Evolutionary conservation across 805 yeast genomes (phyloP), one percentile per base, ranked within the genome.

Genomic region (Wickerhamomyces silvicola): DNA sequence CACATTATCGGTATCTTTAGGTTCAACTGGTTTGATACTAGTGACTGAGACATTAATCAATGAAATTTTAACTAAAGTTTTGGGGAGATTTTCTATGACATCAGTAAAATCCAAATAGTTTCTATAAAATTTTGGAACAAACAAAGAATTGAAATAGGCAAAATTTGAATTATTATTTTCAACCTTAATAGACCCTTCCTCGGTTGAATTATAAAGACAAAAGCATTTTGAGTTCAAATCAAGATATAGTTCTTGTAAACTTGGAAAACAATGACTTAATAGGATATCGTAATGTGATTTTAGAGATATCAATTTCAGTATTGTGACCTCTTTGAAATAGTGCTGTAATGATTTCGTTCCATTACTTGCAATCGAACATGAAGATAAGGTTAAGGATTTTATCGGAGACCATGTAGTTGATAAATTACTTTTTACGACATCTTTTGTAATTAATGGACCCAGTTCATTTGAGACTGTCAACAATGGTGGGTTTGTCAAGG

Each of bases 181-280:
- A 4, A 43, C 28, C 34, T 49, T 51, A 7, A 43, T 41, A 1
- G 40, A 29, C 6, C 35, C 18, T 5, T 33, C 28, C 25, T 46
- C 52, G n/a, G 37, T 31, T 4, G 46, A 16, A 32, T 35, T 36
- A 26, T 46, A 46, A 4, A 48, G 39, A 22, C 47, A 40, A 32
- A 64, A 75, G 10, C 74, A 62, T 17, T 54, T 56, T 21, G 80
- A 72, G 37, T 60, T 59, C 25, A 75, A 48, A 43, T 75, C 81
- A 10, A 76, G 50, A 8, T 60, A 54, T 15, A 76, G 38, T 10
- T 57, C 52, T 6, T 56, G 39, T 17, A 75, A 46, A 2, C 46
- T 43, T 5, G 57, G 56, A 41, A 72, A 70, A 36, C 63, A 61
- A 43, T 69, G 74, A 29, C 70, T 66, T 19, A 72, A 39, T 5